These are phyloP conservation scores for Shiraia bambusicola DNA, from an alignment of 2,329 filamentous ascomycete species.

Conservation along the genomic window DNA sequence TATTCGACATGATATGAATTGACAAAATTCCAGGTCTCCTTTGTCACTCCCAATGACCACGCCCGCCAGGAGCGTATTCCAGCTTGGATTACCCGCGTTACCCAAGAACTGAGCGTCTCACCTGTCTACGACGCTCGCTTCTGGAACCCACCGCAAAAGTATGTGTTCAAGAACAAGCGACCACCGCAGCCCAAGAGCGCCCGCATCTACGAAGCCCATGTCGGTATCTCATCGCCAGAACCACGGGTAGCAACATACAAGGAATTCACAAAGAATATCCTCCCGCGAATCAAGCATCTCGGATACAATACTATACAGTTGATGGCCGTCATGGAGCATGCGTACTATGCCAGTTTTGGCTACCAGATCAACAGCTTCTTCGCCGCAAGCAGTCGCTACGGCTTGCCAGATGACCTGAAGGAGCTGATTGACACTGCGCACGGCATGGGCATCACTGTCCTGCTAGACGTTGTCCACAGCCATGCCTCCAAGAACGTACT, in stretches of 20 bases:
- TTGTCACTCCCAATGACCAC: slow-evolving; percentile 77
- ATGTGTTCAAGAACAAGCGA: slow-evolving; percentile 78
- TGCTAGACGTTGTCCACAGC: slow-evolving; percentile 95
- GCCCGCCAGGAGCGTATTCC: slow-evolving; percentile 79
- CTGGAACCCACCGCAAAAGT: slow-evolving; percentile 90
- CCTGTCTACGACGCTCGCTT: slow-evolving; percentile 93
- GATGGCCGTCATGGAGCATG: slow-evolving; percentile 99
- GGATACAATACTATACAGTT: slow-evolving; percentile 98
- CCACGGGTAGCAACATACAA: slow-evolving; percentile 90
- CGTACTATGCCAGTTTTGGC: slow-evolving; percentile 98
- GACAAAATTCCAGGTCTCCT: slow-evolving; percentile 64
- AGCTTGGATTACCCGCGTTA: slow-evolving; percentile 96
- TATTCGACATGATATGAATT: not conserved
- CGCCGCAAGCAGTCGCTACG: slow-evolving; percentile 92
- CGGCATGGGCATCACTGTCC: slow-evolving; percentile 81
- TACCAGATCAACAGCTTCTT: slow-evolving; percentile 99
- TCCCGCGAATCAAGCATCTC: slow-evolving; percentile 83
- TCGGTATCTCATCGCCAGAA: slow-evolving; percentile 93
- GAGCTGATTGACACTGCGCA: slow-evolving; percentile 96
- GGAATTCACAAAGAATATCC: slow-evolving; percentile 90
- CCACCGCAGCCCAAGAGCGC: slow-evolving; percentile 81
- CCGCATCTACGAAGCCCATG: slow-evolving; percentile 98
- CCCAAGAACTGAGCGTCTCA: slow-evolving; percentile 85
- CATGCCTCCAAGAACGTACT: slow-evolving; percentile 97
- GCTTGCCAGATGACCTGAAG: slow-evolving; percentile 89